phyloP scores from a whole-genome alignment of 108 stramenopile species.

The Skeletonema costatum region DNA sequence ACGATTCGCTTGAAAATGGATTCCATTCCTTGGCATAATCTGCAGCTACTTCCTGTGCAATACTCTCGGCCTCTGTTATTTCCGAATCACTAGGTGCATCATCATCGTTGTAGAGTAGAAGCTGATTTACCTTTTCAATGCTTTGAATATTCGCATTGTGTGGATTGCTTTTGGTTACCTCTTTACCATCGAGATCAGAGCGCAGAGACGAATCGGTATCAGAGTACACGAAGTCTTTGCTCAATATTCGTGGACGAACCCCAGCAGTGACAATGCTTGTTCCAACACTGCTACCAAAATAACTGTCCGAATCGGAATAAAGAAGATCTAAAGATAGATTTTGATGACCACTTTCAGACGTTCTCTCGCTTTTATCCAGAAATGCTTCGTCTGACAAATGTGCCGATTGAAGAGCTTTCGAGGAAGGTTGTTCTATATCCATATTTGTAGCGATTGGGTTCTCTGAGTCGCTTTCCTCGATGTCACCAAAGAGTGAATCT shows the following conservation, averaged over 20 bases:
- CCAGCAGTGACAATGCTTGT: neutral
- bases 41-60: neutral
- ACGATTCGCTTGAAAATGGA: neutral
- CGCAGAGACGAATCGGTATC: neutral
- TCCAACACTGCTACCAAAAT: neutral
- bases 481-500: neutral
- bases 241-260: neutral
- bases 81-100: neutral
- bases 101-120: neutral
- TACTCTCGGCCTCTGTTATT: neutral
- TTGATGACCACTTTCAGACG: neutral
- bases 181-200: neutral
- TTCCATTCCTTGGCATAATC: neutral
- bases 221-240: neutral
- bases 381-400: neutral
- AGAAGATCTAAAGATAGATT: neutral
- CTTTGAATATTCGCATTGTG: neutral
- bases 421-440: neutral
- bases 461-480: neutral
- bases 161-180: neutral
- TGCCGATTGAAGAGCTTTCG: neutral
- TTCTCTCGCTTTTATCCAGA: neutral
- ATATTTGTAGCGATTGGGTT: neutral
- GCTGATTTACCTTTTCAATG: neutral
- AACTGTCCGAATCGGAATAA: constrained; percentile 7